Conservation (phyloP, 2,329 filamentous ascomycete species). For the Akanthomyces dipterigenus region DNA sequence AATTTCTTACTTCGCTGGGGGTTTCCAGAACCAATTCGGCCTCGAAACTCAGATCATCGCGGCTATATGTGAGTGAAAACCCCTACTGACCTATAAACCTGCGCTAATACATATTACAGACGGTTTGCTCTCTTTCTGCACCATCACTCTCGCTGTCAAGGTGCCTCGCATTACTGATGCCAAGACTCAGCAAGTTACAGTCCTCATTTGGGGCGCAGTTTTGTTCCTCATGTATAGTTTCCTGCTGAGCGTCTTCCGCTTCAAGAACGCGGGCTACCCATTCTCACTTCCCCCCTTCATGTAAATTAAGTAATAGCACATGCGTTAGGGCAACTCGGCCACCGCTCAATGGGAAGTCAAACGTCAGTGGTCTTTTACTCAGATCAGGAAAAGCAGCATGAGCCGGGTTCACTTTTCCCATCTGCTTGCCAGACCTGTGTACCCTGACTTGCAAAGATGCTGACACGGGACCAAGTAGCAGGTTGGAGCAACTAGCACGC, state of each 20-base stretch:
- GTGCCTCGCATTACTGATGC: slow-evolving; percentile 80
- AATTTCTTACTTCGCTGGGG: slow-evolving; percentile 80
- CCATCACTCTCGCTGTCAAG: slow-evolving; percentile 86
- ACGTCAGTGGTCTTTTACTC: neutral
- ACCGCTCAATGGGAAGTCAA: neutral
- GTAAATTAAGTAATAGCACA: slow-evolving; percentile 27
- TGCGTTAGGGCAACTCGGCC: neutral
- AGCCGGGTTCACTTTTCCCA: neutral
- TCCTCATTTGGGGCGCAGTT: slow-evolving; percentile 71
- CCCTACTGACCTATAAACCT: neutral
- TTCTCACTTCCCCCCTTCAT: slow-evolving; percentile 90
- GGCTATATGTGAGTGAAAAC: slow-evolving; percentile 69
- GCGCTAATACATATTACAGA: slow-evolving; percentile 22
- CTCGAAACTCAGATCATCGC: slow-evolving; percentile 94
- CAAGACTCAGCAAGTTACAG: slow-evolving; percentile 71
- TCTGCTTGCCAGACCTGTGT: neutral
- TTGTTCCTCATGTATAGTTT: slow-evolving; percentile 87
- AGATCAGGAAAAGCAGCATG: neutral
- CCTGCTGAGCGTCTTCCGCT: slow-evolving; percentile 84
- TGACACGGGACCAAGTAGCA: neutral
- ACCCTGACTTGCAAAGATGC: neutral
- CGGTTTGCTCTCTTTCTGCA: slow-evolving; percentile 77
- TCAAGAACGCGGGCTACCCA: slow-evolving; percentile 92
- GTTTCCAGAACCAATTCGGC: slow-evolving; percentile 90
- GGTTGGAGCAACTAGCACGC: neutral